Conservation (phyloP, 805 yeast species). For the Metschnikowia anglica region DNA sequence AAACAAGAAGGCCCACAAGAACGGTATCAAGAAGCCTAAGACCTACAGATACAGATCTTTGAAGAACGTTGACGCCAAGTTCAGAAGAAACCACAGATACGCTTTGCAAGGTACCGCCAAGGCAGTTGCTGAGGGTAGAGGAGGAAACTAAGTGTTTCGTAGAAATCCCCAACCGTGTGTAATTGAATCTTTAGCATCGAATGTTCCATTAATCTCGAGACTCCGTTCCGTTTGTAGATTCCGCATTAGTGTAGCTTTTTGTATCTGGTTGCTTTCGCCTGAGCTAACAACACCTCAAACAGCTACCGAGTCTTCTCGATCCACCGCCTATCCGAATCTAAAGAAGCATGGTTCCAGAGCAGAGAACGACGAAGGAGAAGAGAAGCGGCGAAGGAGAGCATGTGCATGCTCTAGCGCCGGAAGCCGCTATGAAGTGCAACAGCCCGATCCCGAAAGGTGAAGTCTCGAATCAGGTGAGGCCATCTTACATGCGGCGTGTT, state of each 20-base stretch:
- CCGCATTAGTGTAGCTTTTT: too few relatives aligned
- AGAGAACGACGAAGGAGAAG: too few relatives aligned
- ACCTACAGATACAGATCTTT: slow-evolving; percentile 97
- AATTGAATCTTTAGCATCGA: slow-evolving; percentile 17
- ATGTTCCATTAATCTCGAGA: slow-evolving; percentile 16
- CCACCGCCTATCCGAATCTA: too few relatives aligned
- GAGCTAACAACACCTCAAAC: too few relatives aligned
- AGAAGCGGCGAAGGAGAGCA: too few relatives aligned
- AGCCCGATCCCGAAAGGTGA: too few relatives aligned
- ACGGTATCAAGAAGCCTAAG: slow-evolving; percentile 99
- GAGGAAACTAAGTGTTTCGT: slow-evolving; percentile 15
- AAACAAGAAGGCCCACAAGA: slow-evolving; percentile 99
- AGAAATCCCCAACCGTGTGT: slow-evolving; percentile 6
- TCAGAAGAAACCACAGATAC: slow-evolving; percentile 98
- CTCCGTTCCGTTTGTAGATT: slow-evolving; percentile 2
- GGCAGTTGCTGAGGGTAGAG: slow-evolving; percentile 63
- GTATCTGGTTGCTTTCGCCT: too few relatives aligned
- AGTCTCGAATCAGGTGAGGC: too few relatives aligned
- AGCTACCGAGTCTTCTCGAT: too few relatives aligned
- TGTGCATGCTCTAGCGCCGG: too few relatives aligned
- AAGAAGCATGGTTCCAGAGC: too few relatives aligned
- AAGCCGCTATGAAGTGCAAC: too few relatives aligned
- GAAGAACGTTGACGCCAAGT: slow-evolving; percentile 99
- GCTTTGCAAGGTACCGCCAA: slow-evolving; percentile 97
- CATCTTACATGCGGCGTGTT: not conserved